Percentiles rank a stretch among this genome's conserved stretches.
Evolutionary conservation across 768 basidiomycete species (phyloP).

Genomic region (Suillus occidentalis): DNA sequence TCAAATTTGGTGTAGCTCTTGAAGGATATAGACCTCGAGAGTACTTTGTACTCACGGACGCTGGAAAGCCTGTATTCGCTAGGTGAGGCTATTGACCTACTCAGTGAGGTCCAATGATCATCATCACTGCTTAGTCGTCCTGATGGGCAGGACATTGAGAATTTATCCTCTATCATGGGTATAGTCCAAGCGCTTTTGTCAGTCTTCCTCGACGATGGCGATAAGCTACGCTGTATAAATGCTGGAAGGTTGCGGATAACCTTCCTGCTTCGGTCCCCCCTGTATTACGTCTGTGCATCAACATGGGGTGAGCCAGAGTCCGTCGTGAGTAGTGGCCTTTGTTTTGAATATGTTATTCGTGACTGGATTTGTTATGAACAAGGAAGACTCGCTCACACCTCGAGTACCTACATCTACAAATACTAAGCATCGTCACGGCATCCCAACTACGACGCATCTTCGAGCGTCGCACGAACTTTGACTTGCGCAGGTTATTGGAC

Average conservation of each 20-base stretch:
- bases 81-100: slow-evolving; percentile 49
- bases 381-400: slow-evolving; percentile 90
- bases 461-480: slow-evolving; percentile 88
- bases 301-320: slow-evolving; percentile 97
- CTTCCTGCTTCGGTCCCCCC: slow-evolving; percentile 81
- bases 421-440: slow-evolving; percentile 86
- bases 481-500: slow-evolving; percentile 72
- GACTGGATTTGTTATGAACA: slow-evolving; percentile 35
- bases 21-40: slow-evolving; percentile 51
- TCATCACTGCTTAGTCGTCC: slow-evolving; percentile 40
- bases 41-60: slow-evolving; percentile 92
- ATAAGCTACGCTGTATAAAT: slow-evolving; percentile 83
- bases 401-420: slow-evolving; percentile 93
- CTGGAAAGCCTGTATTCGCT: slow-evolving; percentile 96
- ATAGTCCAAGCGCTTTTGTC: slow-evolving; percentile 96
- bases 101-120: slow-evolving; percentile 4
- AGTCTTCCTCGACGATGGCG: slow-evolving; percentile 90
- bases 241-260: slow-evolving; percentile 81
- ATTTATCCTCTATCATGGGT: slow-evolving; percentile 78
- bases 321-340: slow-evolving; percentile 61
- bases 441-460: slow-evolving; percentile 85
- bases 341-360: background rate
- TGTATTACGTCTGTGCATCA: slow-evolving; percentile 91
- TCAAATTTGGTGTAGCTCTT: background rate
- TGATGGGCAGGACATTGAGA: slow-evolving; percentile 57